Conservation (phyloP, 2,329 filamentous ascomycete species). For the Anisogramma anomala region DNA sequence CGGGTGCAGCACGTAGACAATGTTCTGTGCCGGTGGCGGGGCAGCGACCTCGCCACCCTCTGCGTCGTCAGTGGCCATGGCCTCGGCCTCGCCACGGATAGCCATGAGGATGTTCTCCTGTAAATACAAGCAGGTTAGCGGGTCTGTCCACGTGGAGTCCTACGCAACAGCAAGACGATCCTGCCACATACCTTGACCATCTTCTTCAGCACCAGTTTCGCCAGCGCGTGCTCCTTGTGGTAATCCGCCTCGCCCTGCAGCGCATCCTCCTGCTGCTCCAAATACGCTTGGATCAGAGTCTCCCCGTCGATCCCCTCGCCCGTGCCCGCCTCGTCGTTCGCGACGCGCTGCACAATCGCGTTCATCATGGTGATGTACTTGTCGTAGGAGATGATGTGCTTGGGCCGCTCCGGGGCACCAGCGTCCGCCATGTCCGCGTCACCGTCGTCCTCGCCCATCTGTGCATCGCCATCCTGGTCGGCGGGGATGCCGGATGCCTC, state of each 20-base stretch:
- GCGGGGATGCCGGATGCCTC: slow-evolving; percentile 38
- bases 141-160: neutral
- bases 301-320: slow-evolving; percentile 81
- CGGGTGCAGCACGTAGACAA: slow-evolving; percentile 84
- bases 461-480: slow-evolving; percentile 36
- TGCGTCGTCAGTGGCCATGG: slow-evolving; percentile 34
- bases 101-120: slow-evolving; percentile 83
- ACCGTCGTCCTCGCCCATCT: slow-evolving; percentile 29
- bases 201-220: slow-evolving; percentile 78
- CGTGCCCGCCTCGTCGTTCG: slow-evolving; percentile 62
- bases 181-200: slow-evolving; percentile 73
- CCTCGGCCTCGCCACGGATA: slow-evolving; percentile 53
- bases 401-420: slow-evolving; percentile 29
- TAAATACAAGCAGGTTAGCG: slow-evolving; percentile 27
- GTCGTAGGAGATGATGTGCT: slow-evolving; percentile 88
- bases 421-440: slow-evolving; percentile 21
- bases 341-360: slow-evolving; percentile 68
- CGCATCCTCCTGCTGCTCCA: slow-evolving; percentile 81
- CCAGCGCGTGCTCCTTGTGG: slow-evolving; percentile 59
- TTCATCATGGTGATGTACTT: slow-evolving; percentile 91
- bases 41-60: slow-evolving; percentile 33
- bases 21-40: slow-evolving; percentile 32
- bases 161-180: neutral
- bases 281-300: slow-evolving; percentile 74
- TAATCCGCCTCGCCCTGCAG: slow-evolving; percentile 72